Base-by-base conservation (phyloP, 2,329 filamentous ascomycete genomes). In the Trichophyton schoenleinii region DNA sequence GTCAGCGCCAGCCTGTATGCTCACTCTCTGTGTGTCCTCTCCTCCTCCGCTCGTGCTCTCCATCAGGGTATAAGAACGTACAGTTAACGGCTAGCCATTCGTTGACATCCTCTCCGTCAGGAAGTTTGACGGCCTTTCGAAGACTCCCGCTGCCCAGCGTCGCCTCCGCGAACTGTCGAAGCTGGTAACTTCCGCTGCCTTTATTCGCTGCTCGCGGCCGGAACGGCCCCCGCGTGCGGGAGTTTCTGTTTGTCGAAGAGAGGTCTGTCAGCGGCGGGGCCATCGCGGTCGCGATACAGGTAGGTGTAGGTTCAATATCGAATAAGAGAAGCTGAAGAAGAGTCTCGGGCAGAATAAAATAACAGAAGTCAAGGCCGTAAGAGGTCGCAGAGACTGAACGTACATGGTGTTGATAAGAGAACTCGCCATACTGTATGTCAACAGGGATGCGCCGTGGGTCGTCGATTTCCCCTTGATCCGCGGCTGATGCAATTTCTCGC, bases 81-180 rank as follows among this genome's bases (percentile, higher is more conserved):
- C 91, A 88, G 77, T 99, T 99, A 68, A 99, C 94, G 31, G 94
- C 94, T 64, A 99, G 77, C 94, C 94, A 99, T 76, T 99, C 94
- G 72, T 96, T 95, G 77, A 95, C 83, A 72, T 99, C 94, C 73
- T 99, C 94, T 63, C 95, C 94, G 71, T 99, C 95, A 13, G 95
- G 94, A 64, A 99, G 80, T 80, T 92, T 95, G 67, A 99, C 94
- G 31, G 95, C 91, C 79, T 99, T 97, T 70, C 91, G 85, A 76
- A 99, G 78, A 75, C 91, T 96, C 57, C 94, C 94, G 68, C 90
- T 95, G 41, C 94, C 94, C 42, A 99, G 81, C 9, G 94, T 99
- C 53, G 95, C 94, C 75, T 99, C 95, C 59, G 94, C 94, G 81
- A 97, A 99, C 75, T 99, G 94, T 75, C 94, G 87, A 68, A 99